These are phyloP conservation scores for Linnemannia schmuckeri DNA, from an alignment of 192 early-diverging fungal species.

Conservation along the genomic window DNA sequence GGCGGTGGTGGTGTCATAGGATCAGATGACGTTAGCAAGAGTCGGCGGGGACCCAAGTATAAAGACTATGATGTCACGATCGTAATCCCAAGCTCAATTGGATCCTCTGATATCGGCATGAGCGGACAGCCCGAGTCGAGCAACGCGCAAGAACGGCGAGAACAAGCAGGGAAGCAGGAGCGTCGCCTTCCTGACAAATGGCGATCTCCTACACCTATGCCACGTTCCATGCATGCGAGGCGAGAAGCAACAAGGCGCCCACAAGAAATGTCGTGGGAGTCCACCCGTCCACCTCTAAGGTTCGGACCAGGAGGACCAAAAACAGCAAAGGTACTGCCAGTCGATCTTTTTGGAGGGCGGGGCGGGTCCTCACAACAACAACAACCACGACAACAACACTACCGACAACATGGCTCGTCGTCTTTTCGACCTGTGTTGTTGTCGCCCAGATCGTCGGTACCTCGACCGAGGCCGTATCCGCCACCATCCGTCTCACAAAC, in stretches of 20 bases:
- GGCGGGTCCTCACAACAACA: not conserved
- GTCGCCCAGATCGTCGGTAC: not conserved
- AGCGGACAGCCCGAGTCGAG: not conserved
- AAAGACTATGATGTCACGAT: not conserved
- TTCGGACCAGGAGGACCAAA: not conserved
- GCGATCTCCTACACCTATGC: not conserved
- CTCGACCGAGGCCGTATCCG: not conserved
- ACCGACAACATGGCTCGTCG: not conserved
- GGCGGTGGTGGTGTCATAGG: not conserved
- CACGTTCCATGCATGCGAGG: not conserved
- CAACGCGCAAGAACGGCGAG: not conserved
- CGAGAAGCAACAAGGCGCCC: not conserved
- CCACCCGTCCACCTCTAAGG: not conserved
- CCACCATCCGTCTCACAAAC: not conserved
- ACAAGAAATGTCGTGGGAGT: not conserved
- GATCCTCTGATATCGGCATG: not conserved
- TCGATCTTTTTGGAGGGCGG: not conserved
- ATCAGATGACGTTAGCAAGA: not conserved
- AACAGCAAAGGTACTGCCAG: not conserved
- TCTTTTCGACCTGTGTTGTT: not conserved
- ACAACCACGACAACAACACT: not conserved
- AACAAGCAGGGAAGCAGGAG: not conserved
- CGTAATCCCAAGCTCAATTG: not conserved
- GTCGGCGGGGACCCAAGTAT: not conserved
- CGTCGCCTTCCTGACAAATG: not conserved